Percentiles rank a stretch among this genome's conserved stretches.
Conservation (phyloP, 2,329 filamentous ascomycete species). For the Pseudohalonectria lignicola region DNA sequence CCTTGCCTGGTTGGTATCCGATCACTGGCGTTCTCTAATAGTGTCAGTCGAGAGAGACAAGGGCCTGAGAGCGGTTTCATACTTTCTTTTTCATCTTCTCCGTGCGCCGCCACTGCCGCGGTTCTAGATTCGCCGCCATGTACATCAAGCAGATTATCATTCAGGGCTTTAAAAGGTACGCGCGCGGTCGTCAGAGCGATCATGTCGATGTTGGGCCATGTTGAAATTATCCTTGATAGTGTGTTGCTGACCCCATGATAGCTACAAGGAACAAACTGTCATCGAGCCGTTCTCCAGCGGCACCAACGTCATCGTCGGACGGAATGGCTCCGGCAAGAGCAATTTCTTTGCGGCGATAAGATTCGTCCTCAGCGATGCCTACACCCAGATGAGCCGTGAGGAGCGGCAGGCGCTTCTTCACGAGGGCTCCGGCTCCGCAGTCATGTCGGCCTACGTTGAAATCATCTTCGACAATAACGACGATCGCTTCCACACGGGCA, state of each 20-base stretch:
- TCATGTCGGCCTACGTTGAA: slow-evolving; percentile 99
- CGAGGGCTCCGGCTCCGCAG: slow-evolving; percentile 92
- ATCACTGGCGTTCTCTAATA: no score
- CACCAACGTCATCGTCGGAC: slow-evolving; percentile 96
- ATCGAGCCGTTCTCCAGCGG: slow-evolving; percentile 97
- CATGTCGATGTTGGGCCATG: no score
- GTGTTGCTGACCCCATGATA: no score
- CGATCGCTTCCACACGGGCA: slow-evolving; percentile 87
- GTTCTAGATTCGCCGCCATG: slow-evolving; percentile 44
- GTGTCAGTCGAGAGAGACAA: not conserved
- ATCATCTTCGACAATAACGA: slow-evolving; percentile 98
- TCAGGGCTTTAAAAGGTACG: slow-evolving; percentile 96
- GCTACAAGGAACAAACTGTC: slow-evolving; percentile 98
- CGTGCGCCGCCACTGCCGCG: slow-evolving; percentile 14
- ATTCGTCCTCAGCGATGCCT: slow-evolving; percentile 95
- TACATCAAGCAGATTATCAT: slow-evolving; percentile 99
- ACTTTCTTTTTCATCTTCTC: no score
- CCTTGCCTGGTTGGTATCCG: no score
- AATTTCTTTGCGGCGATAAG: slow-evolving; percentile 99
- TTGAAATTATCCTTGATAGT: no score
- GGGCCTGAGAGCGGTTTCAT: no score
- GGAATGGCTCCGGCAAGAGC: slow-evolving; percentile 98
- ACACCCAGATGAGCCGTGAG: slow-evolving; percentile 90
- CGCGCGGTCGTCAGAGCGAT: no score
- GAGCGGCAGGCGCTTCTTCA: slow-evolving; percentile 94